Base-by-base conservation (phyloP, 108 stramenopile genomes). In the Seminavis robusta region DNA sequence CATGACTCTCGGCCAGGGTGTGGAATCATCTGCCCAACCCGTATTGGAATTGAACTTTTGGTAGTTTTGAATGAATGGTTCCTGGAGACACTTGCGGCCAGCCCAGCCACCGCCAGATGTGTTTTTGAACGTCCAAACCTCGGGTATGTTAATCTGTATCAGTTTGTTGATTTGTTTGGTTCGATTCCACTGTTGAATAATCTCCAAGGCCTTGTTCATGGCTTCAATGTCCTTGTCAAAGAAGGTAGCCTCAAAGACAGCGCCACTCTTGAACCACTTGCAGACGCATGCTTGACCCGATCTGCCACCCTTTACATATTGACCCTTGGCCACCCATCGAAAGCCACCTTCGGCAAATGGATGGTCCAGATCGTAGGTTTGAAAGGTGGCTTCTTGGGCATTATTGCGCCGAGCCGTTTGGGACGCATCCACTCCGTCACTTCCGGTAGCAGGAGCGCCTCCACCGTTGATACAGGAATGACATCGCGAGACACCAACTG, bases 21-120 rank as follows among this genome's bases (percentile, higher is more conserved):
- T 33, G 6, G 27, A 21, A 27, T 65, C 61, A 31, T 67, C 73
- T 11, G 61, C 34, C 70, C 74, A 75, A 10, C 74, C 79, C 39
- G 56, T 55, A 31, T 80, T 80, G n/a, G 62, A 67, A 43, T 80
- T 80, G 67, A 80, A 76, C 41, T 80, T 80, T 56, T 76, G 58
- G 29, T 68, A 80, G 40, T 76, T n/a, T 13, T 51, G 27, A 51
- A 51, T 31, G 47, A 59, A 47, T 6, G 59, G 73, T 26, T 75
- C 75, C 39, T 69, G 61, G 6, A 77, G 43, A 4, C 52, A 42
- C 49, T 77, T 67, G n/a, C 47, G 31, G 4, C 75, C 69, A 11
- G 29, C 52, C 61, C 61, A 59, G 3, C 9, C n/a, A 10, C 5
- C 38, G 3, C 48, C 4, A 33, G 45, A 16, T 17, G 17, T 28